These are phyloP conservation scores for Suillus hirtellus DNA, from an alignment of 768 basidiomycete genomes.

Conservation along the genomic window DNA sequence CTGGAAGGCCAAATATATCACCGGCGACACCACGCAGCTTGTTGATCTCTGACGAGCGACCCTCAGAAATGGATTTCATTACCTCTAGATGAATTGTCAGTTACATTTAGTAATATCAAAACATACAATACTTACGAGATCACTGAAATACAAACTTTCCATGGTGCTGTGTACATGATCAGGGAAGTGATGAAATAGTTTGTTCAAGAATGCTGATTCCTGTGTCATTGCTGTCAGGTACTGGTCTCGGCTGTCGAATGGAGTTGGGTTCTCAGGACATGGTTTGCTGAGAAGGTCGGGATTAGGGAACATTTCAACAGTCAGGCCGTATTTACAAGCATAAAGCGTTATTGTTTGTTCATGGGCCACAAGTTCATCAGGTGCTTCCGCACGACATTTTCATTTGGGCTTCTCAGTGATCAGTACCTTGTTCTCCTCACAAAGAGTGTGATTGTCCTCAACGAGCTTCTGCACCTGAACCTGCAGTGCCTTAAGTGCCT, in stretches of 20 bases:
- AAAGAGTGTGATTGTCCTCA: neutral
- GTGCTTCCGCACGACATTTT: neutral
- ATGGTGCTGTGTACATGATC: neutral
- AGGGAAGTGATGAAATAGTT: neutral
- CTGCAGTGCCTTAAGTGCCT: neutral
- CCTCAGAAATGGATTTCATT: neutral
- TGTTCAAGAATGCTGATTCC: neutral
- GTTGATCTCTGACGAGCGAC: neutral
- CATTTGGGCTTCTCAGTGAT: neutral
- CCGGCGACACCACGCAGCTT: neutral
- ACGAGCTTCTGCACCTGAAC: neutral
- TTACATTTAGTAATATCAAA: neutral
- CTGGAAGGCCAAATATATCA: constrained; percentile 9
- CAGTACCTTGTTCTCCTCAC: neutral
- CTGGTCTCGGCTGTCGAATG: neutral
- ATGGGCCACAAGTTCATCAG: neutral
- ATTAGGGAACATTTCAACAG: neutral
- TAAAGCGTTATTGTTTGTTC: neutral
- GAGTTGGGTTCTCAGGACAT: neutral
- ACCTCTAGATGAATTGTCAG: neutral
- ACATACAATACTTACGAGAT: neutral
- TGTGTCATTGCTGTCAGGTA: neutral
- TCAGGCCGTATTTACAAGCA: neutral
- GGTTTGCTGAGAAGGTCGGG: neutral
- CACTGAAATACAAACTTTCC: neutral